These are phyloP conservation scores for Rutstroemia sp. DNA, from an alignment of 2,329 filamentous ascomycete genomes.

Conservation along the genomic window DNA sequence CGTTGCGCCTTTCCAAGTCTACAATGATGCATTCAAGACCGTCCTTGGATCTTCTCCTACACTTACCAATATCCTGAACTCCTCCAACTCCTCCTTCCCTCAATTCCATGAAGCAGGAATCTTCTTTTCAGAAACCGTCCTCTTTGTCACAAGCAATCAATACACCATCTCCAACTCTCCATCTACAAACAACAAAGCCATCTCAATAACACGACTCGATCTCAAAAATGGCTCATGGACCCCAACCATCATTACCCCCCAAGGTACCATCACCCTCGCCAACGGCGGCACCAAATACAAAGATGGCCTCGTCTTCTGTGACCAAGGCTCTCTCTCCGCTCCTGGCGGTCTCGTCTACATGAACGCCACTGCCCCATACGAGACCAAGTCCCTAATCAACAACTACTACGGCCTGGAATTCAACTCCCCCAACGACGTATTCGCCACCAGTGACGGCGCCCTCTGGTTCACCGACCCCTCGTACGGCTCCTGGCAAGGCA, in stretches of 20 bases:
- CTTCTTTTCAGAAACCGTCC: conserved; percentile 37
- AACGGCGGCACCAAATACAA: conserved; percentile 16
- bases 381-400: conserved; percentile 41
- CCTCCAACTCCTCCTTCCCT: conserved; percentile 41
- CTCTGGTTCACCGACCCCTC: conserved; percentile 56
- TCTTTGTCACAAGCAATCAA: conserved; percentile 39
- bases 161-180: conserved; percentile 32
- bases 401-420: conserved; percentile 52
- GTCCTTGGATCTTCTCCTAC: conserved; percentile 36
- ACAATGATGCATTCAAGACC: conserved; percentile 42
- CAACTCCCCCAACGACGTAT: conserved; percentile 52
- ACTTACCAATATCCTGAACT: conserved; percentile 30
- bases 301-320: conserved; percentile 15
- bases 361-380: conserved; percentile 13
- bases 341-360: conserved; percentile 14
- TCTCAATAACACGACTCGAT: conserved; percentile 15
- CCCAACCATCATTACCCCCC: conserved; percentile 4
- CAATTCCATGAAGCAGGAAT: conserved; percentile 49
- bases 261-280: conserved; percentile 10
- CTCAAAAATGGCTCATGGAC: conserved; percentile 39
- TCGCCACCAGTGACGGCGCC: conserved; percentile 43
- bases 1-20: conserved; percentile 34
- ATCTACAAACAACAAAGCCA: conserved; percentile 10
- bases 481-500: conserved; percentile 51
- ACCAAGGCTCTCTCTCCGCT: conserved; percentile 14